Percentiles rank a stretch among this genome's conserved stretches.
These are phyloP conservation scores for Fusarium caatingaense DNA, from an alignment of 2,329 filamentous ascomycete species.

Conservation along the genomic window DNA sequence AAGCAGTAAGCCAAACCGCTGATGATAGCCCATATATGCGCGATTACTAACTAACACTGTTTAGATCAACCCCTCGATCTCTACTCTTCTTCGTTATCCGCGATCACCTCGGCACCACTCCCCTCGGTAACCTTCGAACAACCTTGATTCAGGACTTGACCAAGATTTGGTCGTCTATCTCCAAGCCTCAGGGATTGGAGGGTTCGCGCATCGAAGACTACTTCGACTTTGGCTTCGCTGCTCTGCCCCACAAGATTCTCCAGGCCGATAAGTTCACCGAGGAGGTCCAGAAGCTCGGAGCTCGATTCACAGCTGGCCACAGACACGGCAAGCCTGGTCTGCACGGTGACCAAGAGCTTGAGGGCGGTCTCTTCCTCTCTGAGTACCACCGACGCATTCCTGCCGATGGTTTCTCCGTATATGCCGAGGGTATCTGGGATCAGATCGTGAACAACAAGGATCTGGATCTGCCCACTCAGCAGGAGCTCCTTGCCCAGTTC, in stretches of 20 bases:
- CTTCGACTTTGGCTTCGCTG: constrained; percentile 95
- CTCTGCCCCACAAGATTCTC: constrained; percentile 94
- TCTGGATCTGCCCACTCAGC: constrained; percentile 93
- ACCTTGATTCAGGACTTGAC: constrained; percentile 91
- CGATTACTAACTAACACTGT: constrained; percentile 42
- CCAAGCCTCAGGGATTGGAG: constrained; percentile 90
- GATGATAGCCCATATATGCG: neutral
- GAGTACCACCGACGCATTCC: constrained; percentile 97
- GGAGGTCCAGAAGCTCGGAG: constrained; percentile 83
- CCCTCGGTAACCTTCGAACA: constrained; percentile 87
- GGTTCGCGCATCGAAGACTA: constrained; percentile 93
- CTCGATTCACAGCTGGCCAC: constrained; percentile 84
- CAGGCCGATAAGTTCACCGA: constrained; percentile 90
- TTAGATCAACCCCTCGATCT: constrained; percentile 86
- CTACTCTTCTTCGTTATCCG: constrained; percentile 98
- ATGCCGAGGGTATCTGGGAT: constrained; percentile 95
- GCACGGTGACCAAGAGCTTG: constrained; percentile 75
- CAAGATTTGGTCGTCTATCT: constrained; percentile 92
- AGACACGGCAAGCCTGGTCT: constrained; percentile 73
- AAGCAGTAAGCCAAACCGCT: constrained; percentile 73
- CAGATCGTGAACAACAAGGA: constrained; percentile 99
- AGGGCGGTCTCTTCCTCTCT: constrained; percentile 86
- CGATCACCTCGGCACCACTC: constrained; percentile 93
- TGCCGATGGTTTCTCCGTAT: constrained; percentile 94
- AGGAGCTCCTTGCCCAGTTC: constrained; percentile 96